Percentiles rank a stretch among this genome's conserved stretches.
Conservation (phyloP, 2,329 filamentous ascomycete species). For the Ophiostoma fasciatum region DNA sequence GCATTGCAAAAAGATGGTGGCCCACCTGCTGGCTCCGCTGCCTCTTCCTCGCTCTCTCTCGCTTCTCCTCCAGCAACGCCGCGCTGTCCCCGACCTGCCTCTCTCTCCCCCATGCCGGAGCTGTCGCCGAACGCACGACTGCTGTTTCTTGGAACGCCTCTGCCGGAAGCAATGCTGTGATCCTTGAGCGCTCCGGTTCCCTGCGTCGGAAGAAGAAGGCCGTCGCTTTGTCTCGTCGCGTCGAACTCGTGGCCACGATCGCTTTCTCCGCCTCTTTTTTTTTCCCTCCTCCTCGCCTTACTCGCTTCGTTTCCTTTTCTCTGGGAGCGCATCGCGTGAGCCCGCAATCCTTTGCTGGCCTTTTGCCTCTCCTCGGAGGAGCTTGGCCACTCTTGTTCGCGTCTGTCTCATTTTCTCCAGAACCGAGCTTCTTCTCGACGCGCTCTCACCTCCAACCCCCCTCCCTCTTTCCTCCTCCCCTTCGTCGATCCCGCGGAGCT, state of each 20-base stretch:
- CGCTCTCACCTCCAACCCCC: too few relatives aligned
- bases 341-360: too few relatives aligned
- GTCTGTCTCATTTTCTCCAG: too few relatives aligned
- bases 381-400: too few relatives aligned
- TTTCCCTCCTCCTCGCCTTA: not conserved
- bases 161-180: slow-evolving; percentile 2
- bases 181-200: not conserved
- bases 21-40: too few relatives aligned
- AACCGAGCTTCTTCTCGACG: too few relatives aligned
- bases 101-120: not conserved
- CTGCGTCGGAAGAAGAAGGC: not conserved
- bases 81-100: too few relatives aligned
- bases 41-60: slow-evolving; percentile 2
- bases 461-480: too few relatives aligned
- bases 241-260: not conserved
- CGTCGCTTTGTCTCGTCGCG: not conserved
- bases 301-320: not conserved
- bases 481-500: too few relatives aligned
- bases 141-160: not conserved
- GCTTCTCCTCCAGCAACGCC: not conserved
- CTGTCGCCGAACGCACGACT: not conserved
- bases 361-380: too few relatives aligned
- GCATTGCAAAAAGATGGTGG: slow-evolving; percentile 4
- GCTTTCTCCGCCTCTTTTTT: not conserved
- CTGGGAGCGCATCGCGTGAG: too few relatives aligned